Percentiles rank a stretch among this genome's conserved stretches.
Conservation (phyloP, 192 early-diverging fungal species). For the Lobosporangium transversale region DNA sequence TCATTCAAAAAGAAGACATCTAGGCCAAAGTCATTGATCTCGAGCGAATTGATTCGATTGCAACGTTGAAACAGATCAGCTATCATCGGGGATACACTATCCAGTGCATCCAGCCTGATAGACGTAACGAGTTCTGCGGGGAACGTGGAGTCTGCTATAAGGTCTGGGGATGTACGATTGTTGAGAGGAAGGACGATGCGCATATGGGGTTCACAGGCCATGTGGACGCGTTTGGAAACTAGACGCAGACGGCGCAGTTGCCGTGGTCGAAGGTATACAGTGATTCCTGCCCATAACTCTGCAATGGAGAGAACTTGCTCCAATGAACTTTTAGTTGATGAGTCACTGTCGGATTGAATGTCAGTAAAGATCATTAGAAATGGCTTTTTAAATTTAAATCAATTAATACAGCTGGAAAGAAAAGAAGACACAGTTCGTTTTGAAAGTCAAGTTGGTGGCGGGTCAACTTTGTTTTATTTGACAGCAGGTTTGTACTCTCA, state of each 20-base stretch:
- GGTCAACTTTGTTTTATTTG: no score
- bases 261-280: slow-evolving; percentile 4
- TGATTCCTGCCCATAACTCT: slow-evolving; percentile 19
- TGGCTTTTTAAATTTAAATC: no score
- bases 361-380: no score
- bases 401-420: no score
- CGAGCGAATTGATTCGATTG: background rate
- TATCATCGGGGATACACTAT: slow-evolving; percentile 14
- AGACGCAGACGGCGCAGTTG: slow-evolving; percentile 30
- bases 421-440: no score
- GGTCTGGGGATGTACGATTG: background rate
- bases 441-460: no score
- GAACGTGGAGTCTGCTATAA: background rate
- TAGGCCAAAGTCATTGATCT: slow-evolving; percentile 11
- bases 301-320: slow-evolving; percentile 19
- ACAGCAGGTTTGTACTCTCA: background rate
- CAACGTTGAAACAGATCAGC: background rate
- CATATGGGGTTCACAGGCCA: slow-evolving; percentile 9
- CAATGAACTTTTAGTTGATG: background rate
- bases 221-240: slow-evolving; percentile 17
- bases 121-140: background rate
- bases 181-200: slow-evolving; percentile 2
- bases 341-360: no score
- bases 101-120: slow-evolving; percentile 6
- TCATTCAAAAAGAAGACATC: slow-evolving; percentile 19